Evolutionary conservation across 108 stramenopile genomes (phyloP).

Genomic region (Cyclotella sp.): DNA sequence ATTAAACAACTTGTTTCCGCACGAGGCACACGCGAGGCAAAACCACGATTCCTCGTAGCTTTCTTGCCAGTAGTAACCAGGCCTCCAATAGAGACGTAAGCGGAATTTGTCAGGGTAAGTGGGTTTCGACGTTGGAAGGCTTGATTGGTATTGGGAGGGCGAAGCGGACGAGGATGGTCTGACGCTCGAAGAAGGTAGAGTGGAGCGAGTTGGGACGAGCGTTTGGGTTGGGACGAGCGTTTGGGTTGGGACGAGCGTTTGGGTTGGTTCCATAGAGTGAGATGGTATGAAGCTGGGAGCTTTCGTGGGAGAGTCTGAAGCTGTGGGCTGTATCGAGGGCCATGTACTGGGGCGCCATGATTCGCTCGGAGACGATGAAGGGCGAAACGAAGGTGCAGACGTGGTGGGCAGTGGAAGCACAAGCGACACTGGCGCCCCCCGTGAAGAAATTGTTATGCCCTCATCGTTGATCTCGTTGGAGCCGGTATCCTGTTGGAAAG

Average conservation of each 20-base stretch:
- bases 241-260: no score
- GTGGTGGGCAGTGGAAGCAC: conserved; percentile 1
- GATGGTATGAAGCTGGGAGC: neutral
- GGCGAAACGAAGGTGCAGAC: conserved; percentile 2
- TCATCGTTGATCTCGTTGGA: neutral
- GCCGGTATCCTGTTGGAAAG: neutral
- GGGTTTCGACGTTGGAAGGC: conserved; percentile 12
- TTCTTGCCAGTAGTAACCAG: conserved; percentile 23
- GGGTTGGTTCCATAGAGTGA: neutral
- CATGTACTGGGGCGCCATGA: neutral
- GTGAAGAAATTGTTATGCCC: neutral
- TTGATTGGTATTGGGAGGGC: neutral
- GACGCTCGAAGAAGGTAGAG: neutral
- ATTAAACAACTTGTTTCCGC: conserved; percentile 13
- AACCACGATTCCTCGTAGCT: conserved; percentile 17
- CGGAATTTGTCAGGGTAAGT: neutral
- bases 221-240: no score
- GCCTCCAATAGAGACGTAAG: conserved; percentile 20
- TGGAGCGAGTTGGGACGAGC: neutral
- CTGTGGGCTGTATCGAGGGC: conserved; percentile 1
- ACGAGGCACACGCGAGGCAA: conserved; percentile 26
- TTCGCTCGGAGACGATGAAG: neutral
- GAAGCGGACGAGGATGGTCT: conserved; percentile 20
- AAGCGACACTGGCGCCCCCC: neutral
- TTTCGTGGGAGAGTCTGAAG: neutral